These are phyloP conservation scores for Boletus sp. DNA, from an alignment of 768 basidiomycete genomes.

Conservation along the genomic window DNA sequence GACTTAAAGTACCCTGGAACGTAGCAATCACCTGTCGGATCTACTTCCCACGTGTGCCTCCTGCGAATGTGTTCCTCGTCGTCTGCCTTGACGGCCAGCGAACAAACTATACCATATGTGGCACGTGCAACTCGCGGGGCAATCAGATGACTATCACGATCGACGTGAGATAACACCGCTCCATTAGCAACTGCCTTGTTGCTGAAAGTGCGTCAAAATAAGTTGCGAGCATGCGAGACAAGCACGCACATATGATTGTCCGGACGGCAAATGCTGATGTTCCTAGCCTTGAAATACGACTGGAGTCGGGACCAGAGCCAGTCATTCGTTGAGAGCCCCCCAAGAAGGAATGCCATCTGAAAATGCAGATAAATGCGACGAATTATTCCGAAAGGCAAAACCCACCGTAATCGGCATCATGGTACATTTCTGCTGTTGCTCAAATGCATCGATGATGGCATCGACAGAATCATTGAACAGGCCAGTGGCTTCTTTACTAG, in stretches of 20 bases:
- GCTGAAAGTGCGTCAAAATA: not conserved
- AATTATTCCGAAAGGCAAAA: not conserved
- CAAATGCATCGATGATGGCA: slow-evolving; percentile 9
- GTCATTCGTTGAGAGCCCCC: slow-evolving; percentile 7
- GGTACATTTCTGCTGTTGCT: slow-evolving; percentile 3
- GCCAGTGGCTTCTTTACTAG: slow-evolving; percentile 6
- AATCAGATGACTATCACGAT: not conserved
- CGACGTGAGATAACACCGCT: slow-evolving; percentile 5
- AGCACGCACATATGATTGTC: slow-evolving; percentile 6
- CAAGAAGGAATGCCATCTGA: slow-evolving; percentile 15
- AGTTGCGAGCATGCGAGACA: not conserved
- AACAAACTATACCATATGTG: slow-evolving; percentile 8
- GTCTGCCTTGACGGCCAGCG: not conserved
- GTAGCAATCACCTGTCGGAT: slow-evolving; percentile 3
- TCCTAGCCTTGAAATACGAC: slow-evolving; percentile 3
- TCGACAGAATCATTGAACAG: slow-evolving; percentile 9
- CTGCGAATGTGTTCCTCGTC: slow-evolving; percentile 8
- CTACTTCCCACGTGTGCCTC: slow-evolving; percentile 5
- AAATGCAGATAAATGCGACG: not conserved
- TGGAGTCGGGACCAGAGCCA: slow-evolving; percentile 12
- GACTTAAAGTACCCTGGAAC: slow-evolving; percentile 16
- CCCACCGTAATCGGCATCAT: slow-evolving; percentile 1
- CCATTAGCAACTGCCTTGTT: slow-evolving; percentile 10
- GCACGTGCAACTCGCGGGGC: slow-evolving; percentile 1
- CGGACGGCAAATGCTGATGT: slow-evolving; percentile 2